A percentile compares a stretch with the other conserved stretches of the same genome.
Evolutionary conservation across 306 rosid species (phyloP).

Genomic region (Hippophae rhamnoides): DNA sequence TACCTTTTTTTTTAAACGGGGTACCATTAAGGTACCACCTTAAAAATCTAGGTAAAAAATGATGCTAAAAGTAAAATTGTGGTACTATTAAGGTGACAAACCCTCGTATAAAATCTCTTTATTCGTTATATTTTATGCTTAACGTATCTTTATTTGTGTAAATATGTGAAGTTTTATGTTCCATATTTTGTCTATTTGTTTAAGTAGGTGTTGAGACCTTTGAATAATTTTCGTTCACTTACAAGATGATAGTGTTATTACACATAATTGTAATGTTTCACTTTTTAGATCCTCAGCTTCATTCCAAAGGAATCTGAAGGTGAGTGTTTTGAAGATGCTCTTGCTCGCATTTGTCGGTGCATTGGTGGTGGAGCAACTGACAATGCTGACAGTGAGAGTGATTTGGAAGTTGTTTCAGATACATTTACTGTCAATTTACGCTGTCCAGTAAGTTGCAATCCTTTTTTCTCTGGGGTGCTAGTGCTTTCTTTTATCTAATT

Average conservation of each 20-base stretch:
- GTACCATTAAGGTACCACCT: too few relatives aligned
- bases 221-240: neutral
- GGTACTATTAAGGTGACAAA: too few relatives aligned
- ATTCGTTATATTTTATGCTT: too few relatives aligned
- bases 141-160: too few relatives aligned
- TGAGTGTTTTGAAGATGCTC: slow-evolving; percentile 80
- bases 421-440: slow-evolving; percentile 73
- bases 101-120: too few relatives aligned
- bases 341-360: slow-evolving; percentile 78
- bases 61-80: too few relatives aligned
- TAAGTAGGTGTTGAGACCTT: neutral
- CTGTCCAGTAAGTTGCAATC: slow-evolving; percentile 69
- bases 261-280: neutral
- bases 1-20: too few relatives aligned
- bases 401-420: slow-evolving; percentile 93
- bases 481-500: too few relatives aligned
- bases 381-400: slow-evolving; percentile 88
- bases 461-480: neutral
- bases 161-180: too few relatives aligned
- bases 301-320: slow-evolving; percentile 86
- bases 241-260: slow-evolving; percentile 7
- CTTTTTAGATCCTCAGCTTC: slow-evolving; percentile 47
- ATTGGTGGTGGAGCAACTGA: slow-evolving; percentile 75
- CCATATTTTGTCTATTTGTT: too few relatives aligned
- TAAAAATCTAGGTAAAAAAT: too few relatives aligned